Conservation (phyloP, 1,284 basidiomycete genomes). For the Spongispora temasekensis region DNA sequence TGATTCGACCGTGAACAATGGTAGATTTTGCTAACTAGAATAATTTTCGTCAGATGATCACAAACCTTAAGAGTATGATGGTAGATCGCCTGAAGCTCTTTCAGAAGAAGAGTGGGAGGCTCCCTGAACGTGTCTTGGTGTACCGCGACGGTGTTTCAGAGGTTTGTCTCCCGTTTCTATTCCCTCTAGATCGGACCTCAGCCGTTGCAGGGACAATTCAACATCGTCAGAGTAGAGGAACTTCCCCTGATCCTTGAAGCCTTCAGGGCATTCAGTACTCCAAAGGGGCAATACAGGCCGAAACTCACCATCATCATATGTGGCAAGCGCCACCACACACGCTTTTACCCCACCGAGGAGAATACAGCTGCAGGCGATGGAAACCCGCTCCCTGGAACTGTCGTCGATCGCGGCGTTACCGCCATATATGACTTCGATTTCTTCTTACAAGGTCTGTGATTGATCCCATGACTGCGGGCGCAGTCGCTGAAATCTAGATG, state of each 20-base stretch:
- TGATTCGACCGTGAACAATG: constrained; percentile 11
- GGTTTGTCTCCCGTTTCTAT: constrained; percentile 36
- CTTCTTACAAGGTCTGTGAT: constrained; percentile 60
- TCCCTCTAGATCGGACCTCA: constrained; percentile 7
- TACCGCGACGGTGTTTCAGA: constrained; percentile 82
- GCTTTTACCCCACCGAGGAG: constrained; percentile 74
- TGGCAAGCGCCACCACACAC: constrained; percentile 82
- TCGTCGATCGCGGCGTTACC: constrained; percentile 74
- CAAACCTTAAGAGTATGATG: constrained; percentile 69
- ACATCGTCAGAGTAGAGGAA: constrained; percentile 64
- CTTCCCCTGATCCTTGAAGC: constrained; percentile 63
- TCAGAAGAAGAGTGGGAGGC: constrained; percentile 41
- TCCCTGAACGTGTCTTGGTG: constrained; percentile 68
- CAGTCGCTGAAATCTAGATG: not conserved
- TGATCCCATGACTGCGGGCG: not conserved
- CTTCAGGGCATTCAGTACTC: constrained; percentile 52
- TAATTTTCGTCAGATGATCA: constrained; percentile 59
- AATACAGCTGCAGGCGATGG: constrained; percentile 60
- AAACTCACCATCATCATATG: constrained; percentile 77
- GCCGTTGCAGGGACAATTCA: constrained; percentile 64
- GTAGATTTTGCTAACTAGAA: constrained; percentile 25
- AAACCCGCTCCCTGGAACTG: constrained; percentile 74
- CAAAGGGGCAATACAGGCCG: constrained; percentile 55
- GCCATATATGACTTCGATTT: constrained; percentile 80
- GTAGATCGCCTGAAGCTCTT: constrained; percentile 60